Evolutionary conservation across 352 stramenopile genomes (phyloP).

Genomic region (Pythium volutum): DNA sequence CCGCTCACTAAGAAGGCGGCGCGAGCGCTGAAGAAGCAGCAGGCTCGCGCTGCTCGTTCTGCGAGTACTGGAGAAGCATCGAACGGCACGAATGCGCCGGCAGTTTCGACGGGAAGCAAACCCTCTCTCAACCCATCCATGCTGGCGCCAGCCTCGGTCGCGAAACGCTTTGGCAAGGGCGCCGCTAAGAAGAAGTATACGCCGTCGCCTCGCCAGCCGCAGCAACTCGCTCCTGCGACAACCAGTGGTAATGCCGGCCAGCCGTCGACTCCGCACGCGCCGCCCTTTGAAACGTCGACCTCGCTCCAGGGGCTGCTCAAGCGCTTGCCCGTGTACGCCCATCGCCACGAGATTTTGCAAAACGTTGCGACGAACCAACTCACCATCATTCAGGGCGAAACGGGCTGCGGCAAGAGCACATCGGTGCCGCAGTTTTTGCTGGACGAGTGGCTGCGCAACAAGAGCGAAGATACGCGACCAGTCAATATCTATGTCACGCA

Average conservation of each 20-base stretch:
- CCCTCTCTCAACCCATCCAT: conserved; percentile 1
- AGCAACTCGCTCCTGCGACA: not conserved
- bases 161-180: conserved; percentile 14
- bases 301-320: conserved; percentile 47
- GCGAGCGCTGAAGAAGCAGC: conserved; percentile 1
- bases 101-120: not conserved
- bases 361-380: conserved; percentile 83
- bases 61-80: not conserved
- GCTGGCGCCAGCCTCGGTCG: conserved; percentile 18
- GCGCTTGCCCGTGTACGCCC: conserved; percentile 83
- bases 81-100: not conserved
- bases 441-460: conserved; percentile 37
- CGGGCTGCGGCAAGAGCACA: conserved; percentile 96
- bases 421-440: conserved; percentile 94
- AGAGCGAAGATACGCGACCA: conserved; percentile 30
- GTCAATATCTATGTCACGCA: conserved; percentile 96
- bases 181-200: conserved; percentile 16
- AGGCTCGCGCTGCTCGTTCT: not conserved
- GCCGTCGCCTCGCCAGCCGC: not conserved
- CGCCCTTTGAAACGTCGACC: not conserved
- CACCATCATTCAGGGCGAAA: conserved; percentile 93
- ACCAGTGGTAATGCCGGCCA: not conserved
- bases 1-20: conserved; percentile 6
- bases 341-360: conserved; percentile 84
- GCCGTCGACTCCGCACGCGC: not conserved